Base-by-base conservation (phyloP, 768 basidiomycete species). In the Boletus rex-veris region DNA sequence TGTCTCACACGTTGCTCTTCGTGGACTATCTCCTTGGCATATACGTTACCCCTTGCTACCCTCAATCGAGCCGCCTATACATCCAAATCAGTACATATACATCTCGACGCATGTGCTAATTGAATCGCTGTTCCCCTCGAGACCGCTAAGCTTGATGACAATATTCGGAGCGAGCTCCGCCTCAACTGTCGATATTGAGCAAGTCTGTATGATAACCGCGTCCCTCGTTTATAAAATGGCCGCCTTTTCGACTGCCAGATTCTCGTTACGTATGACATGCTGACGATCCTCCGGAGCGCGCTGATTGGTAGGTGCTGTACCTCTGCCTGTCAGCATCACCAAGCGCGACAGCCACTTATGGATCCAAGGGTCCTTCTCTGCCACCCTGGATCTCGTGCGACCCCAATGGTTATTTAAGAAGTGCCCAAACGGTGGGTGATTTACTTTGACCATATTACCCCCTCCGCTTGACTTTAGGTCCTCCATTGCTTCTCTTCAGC, bases 21-120 rank as follows among this genome's bases (percentile, higher is more conserved):
- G 43, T 59, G 67, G 64, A 62, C 58, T 64, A 62, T 46, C 41
- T 52, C 68, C 41, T 58, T 53, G 48, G 50, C 55, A 54, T 55
- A 57, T 64, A 55, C 54, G 48, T 64, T 62, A 64, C 58, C 58
- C 35, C 48, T 45, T 61, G 50, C 41, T 60, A 51, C 60, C 52
- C 56, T 33, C 49, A 46, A 58, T 54, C 43, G 18, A 49, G 19
- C 39, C 50, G 49, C 24, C 30, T 64, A 33, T 36, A 24, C 50
- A 18, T 39, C 19, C 18, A 26, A 48, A 54, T 57, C 49, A 47
- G 54, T 57, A 54, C 43, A 50, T 58, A 58, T 50, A 45, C 45
- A 48, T 26, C 33, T 31, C 46, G 33, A 33, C 31, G 10, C 31
- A 12, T 33, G 33, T 33, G 33, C 12, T 35, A 35, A 35, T 35